Base-by-base conservation (phyloP, 1,139 yeast genomes). In the Candida sanyaensis region DNA sequence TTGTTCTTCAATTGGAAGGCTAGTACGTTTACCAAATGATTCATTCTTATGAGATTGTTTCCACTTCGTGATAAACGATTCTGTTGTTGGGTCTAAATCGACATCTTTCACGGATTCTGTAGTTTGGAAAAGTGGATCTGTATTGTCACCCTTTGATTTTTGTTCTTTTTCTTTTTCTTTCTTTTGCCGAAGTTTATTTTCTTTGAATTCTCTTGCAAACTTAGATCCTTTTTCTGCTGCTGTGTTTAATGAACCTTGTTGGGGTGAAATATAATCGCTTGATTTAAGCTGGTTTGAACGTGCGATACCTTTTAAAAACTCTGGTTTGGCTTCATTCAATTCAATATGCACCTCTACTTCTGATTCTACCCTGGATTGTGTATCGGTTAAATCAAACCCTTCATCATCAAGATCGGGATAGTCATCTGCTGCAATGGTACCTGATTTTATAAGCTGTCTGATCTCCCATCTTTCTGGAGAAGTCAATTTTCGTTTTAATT, bases 391-490 rank as follows among this genome's bases (percentile, higher is more conserved):
- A 43, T 78, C 84, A 8, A 81, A 87, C 33, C 72, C 75, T 2
- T 51, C 54, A 2, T 59, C 57, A 1, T 59, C 57, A 1, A 86
- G 64, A 46, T 86, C 95, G 1, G 93, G 93, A 57, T 84, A 84
- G 50, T 86, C 93, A 10, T 83, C 77, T 0, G 86, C 81, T 2
- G 83, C 75, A 0, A 83, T 81, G 0, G 81, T 93, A 2, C 96
- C 96, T 3, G 95, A 83, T 0, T 95, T 87, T 32, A 87, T 85
- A 31, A 89, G 70, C 59, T 92, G 97, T 31, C 88, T 74, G 45
- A 89, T 77, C 59, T 92, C 97, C 96, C 97, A 92, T 49, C 92
- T 69, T 63, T 92, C 98, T 1, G 96, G 96, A 0, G 96, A 86
- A 0, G 95, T 85, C 34, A 86, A 64, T 44, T 89, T 69, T 56